These are phyloP conservation scores for Fusarium stilboides DNA, from an alignment of 2,329 filamentous ascomycete genomes.

Conservation along the genomic window DNA sequence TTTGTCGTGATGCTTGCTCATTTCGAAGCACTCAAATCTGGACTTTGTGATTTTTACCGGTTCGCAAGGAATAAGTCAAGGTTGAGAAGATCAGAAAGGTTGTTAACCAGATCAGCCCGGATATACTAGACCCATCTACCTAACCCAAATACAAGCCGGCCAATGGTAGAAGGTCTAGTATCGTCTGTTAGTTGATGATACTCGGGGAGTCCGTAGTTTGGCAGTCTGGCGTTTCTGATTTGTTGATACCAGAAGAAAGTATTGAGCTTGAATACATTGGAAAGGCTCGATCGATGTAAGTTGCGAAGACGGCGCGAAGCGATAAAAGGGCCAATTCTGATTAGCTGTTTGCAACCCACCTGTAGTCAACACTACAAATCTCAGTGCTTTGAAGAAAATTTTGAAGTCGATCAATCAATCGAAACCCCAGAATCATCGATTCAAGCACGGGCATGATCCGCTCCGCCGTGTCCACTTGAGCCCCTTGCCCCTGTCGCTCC, in stretches of 20 bases:
- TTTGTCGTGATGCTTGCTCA: conserved; percentile 9
- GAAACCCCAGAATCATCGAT: conserved; percentile 17
- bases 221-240: background rate
- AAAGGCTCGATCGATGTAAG: conserved; percentile 8
- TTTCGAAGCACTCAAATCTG: background rate
- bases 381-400: conserved; percentile 9
- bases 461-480: conserved; percentile 7
- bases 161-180: background rate
- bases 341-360: conserved; percentile 14
- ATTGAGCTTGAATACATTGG: background rate
- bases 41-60: background rate
- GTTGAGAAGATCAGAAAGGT: background rate
- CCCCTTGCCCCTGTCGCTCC: conserved; percentile 23
- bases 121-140: background rate
- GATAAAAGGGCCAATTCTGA: conserved; percentile 12
- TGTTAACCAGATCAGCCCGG: background rate
- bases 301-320: conserved; percentile 3
- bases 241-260: background rate
- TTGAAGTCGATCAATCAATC: conserved; percentile 25
- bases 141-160: background rate
- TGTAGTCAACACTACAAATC: conserved; percentile 15
- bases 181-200: background rate
- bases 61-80: background rate
- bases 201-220: background rate
- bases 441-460: conserved; percentile 22